Evolutionary conservation across 169 alveolate genomes (phyloP), one percentile per base, ranked within the genome.

Genomic region (Cryptosporidium viatorum): DNA sequence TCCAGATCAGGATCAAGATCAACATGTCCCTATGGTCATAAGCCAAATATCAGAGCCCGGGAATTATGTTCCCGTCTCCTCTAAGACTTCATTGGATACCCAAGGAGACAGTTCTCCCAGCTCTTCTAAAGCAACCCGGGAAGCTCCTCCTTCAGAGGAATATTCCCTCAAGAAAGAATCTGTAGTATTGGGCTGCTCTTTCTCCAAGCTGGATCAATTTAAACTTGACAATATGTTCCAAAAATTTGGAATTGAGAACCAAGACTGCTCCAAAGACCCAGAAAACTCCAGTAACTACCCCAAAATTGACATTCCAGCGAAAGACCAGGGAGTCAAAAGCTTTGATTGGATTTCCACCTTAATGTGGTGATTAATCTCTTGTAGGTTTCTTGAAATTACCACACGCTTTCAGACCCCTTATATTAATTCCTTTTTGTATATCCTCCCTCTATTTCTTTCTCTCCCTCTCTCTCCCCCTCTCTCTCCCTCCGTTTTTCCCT

Each of bases 341-440:
- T 23, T 59, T 21, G 89, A 80, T 26, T 80, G 89, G 89, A 39
- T 80, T 4, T 31, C 89, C 41, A 23, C 69, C 33, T 10, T 80
- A 16, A 10, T 80, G 10, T 80, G 89, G 89, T 80, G 62, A 31
- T 62, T 6, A 4, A 5, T 18, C 21, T 23, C 33, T 31, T 21
- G 2, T 33, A 6, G n/a, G 31, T 3, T 26, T 52, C 62, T 37
- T 26, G 67, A 55, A 2, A 3, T 18, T 21, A 55, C 18, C 67
- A 7, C 9, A n/a, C 35, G 1, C 29, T n/a, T 55, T 16, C 21
- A 55, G 5, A 0, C 21, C 12, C 2, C 55, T 48, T 55, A 55
- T 26, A 26, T 26, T 21, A 55, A 33, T 14, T 33, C 21, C 5
- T 65, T 51, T 2, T 3, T 29, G 7, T n/a, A 5, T 21, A 29